These are phyloP conservation scores for Chrysanthemum seticuspe DNA, from an alignment of 129 eudicot species.

Conservation along the genomic window DNA sequence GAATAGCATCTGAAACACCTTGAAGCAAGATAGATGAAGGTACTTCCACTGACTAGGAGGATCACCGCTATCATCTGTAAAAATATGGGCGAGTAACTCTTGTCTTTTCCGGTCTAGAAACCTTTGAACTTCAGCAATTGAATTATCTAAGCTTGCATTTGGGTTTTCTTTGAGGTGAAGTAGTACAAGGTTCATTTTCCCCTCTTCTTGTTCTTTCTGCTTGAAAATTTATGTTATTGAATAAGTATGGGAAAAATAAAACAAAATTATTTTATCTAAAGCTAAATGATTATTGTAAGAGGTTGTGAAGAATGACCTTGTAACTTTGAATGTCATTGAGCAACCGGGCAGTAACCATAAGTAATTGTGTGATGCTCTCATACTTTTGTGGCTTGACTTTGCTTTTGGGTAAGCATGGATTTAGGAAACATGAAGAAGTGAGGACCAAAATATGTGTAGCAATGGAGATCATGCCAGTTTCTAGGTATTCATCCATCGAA, in stretches of 20 bases:
- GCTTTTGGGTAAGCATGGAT: constrained; percentile 23
- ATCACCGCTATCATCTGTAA: constrained; percentile 25
- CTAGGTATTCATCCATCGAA: constrained; percentile 52
- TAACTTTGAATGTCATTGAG: constrained; percentile 70
- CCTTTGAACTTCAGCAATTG: constrained; percentile 33
- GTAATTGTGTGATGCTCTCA: constrained; percentile 47
- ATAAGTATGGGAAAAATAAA: neutral
- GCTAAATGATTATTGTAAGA: neutral
- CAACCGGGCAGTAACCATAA: constrained; percentile 56
- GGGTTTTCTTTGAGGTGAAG: constrained; percentile 52
- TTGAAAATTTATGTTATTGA: neutral
- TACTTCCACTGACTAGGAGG: constrained; percentile 38
- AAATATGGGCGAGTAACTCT: constrained; percentile 42
- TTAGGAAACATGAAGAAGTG: constrained; percentile 44
- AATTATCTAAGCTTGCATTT: constrained; percentile 34
- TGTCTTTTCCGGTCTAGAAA: constrained; percentile 34
- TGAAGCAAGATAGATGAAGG: constrained; percentile 51
- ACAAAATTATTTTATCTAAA: neutral
- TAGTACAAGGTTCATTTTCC: constrained; percentile 54
- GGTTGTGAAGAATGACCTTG: constrained; percentile 32
- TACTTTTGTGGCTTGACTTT: constrained; percentile 35
- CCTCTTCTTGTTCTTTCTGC: constrained; percentile 64
- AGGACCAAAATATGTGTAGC: constrained; percentile 55
- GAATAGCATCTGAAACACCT: constrained; percentile 64
- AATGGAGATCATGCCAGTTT: constrained; percentile 59